Percentiles rank a stretch among this genome's conserved stretches.
phyloP scores from a whole-genome alignment of 225 moss, liverwort and hornwort species.

The Pseudisothecium myosuroides region DNA sequence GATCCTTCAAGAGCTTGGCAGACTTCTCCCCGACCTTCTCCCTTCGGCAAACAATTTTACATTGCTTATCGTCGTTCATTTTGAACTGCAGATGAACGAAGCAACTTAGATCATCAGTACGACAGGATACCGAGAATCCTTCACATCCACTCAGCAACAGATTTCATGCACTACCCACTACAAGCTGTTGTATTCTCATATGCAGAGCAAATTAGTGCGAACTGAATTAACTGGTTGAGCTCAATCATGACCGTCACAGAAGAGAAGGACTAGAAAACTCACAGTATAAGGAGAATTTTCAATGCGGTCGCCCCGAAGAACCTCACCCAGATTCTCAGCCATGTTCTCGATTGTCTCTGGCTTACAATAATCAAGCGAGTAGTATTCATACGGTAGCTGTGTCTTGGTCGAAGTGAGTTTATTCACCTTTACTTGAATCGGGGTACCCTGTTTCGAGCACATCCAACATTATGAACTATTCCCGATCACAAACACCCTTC shows the following conservation, averaged over 20 bases:
- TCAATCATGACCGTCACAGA: not conserved
- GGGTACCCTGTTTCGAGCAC: constrained; percentile 16
- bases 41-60: constrained; percentile 50
- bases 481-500: not conserved
- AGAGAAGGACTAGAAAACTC: not conserved
- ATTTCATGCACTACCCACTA: not conserved
- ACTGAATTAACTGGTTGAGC: not conserved
- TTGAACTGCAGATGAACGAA: constrained; percentile 29
- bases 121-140: not conserved
- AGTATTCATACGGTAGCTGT: constrained; percentile 81
- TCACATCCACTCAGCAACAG: not conserved
- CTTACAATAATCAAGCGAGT: constrained; percentile 72
- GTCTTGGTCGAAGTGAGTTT: constrained; percentile 78
- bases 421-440: constrained; percentile 78
- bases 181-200: not conserved
- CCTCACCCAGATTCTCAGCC: constrained; percentile 91
- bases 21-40: constrained; percentile 33
- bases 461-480: not conserved
- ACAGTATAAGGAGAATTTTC: constrained; percentile 77
- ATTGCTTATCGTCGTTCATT: constrained; percentile 40
- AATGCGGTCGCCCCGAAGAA: constrained; percentile 85
- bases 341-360: constrained; percentile 49
- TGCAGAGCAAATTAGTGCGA: not conserved
- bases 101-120: not conserved
- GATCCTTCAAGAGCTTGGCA: constrained; percentile 64